phyloP scores from a whole-genome alignment of 805 yeast genomes.

The Clavispora asparagi region DNA sequence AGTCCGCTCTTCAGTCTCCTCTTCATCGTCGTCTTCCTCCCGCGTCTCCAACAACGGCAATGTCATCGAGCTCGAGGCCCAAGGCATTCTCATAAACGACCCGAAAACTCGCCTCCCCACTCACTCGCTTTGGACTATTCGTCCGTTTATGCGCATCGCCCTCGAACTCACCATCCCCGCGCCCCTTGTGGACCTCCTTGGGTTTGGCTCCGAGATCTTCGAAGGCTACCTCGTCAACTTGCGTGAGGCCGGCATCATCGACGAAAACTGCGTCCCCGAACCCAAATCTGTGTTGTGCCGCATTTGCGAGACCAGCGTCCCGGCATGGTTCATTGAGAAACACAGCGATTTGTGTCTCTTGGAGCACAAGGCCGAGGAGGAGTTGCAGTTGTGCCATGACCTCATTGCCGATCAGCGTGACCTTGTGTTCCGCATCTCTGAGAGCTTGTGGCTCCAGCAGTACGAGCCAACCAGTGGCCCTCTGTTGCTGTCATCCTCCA shows the following conservation, averaged over 20 bases:
- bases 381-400: constrained; percentile 72
- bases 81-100: constrained; percentile 80
- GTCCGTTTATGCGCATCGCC: constrained; percentile 65
- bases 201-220: constrained; percentile 85
- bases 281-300: constrained; percentile 83
- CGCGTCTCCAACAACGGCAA: constrained; percentile 52
- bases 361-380: constrained; percentile 79
- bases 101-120: constrained; percentile 51
- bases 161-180: constrained; percentile 66
- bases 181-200: constrained; percentile 66
- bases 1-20: neutral
- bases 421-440: constrained; percentile 41
- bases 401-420: constrained; percentile 64
- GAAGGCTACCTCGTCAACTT: constrained; percentile 65
- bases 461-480: constrained; percentile 8
- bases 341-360: constrained; percentile 85
- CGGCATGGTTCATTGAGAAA: constrained; percentile 93
- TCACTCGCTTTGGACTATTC: constrained; percentile 90
- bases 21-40: constrained; percentile 11
- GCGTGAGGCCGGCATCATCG: constrained; percentile 58
- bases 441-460: constrained; percentile 26
- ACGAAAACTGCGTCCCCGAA: constrained; percentile 63
- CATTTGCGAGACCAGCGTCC: constrained; percentile 86
- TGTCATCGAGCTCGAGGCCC: constrained; percentile 79
- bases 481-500: constrained; percentile 13